Evolutionary conservation across 306 rosid species (phyloP), one percentile per base, ranked within the genome.

Genomic region (Echinosophora koreensis): DNA sequence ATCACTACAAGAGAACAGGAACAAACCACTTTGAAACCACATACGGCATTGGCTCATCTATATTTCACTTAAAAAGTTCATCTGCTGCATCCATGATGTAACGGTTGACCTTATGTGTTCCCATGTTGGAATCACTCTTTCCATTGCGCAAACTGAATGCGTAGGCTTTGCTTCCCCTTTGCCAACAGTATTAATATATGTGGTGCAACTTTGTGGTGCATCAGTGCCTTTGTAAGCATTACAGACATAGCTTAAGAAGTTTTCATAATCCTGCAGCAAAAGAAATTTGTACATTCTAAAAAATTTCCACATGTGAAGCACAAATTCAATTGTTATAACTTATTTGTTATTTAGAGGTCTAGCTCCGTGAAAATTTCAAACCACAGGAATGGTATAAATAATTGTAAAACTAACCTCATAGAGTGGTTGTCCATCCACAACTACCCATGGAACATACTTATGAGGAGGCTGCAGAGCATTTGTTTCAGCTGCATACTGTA

Each of bases 391-490:
- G 32, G n/a, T 1, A 37, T 49, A 65, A 17, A 69, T 22, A 2
- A 18, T 58, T 30, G 89, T 69, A 77, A 66, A 81, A 90, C 91
- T 74, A 55, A 92, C 97, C 93, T 92, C 97, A 12, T 89, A 89
- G 50, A 95, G 88, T 50, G 99, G 97, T 54, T 88, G 65, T 68
- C 97, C 99, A 82, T 92, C 83, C 15, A 95, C 96, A 77, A 92
- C 94, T 49, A 92, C 97, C 97, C 97, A 92, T 4, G 99, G 99
- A 46, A 92, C 97, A 60, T 88, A 90, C 76, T 49, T 14, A 69
- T 95, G 99, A 51, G 97, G 97, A 71, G 99, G 99, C 72, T 86
- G 81, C 47, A 95, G 91, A 55, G 80, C 81, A 67, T 78, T 49
- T 38, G 97, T 95, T 82, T 90, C 88, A 66, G 87, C 88, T 63